Conservation (phyloP, 2,329 filamentous ascomycete genomes). For the Sporothrix pallida region DNA sequence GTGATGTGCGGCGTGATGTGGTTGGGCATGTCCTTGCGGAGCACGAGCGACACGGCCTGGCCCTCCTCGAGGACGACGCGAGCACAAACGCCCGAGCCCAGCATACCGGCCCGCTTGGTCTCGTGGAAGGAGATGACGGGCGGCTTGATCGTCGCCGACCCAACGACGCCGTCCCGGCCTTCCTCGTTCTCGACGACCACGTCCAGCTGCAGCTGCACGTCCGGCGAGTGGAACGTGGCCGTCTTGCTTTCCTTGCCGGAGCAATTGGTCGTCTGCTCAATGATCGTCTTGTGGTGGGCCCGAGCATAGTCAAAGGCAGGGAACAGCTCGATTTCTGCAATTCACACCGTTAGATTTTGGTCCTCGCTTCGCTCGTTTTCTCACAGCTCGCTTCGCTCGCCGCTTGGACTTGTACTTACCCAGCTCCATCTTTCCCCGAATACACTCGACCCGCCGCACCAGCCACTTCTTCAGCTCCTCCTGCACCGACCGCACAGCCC, state of each 20-base stretch:
- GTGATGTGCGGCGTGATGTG: conserved; percentile 65
- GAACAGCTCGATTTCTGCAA: conserved; percentile 69
- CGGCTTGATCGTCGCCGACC: conserved; percentile 41
- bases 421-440: conserved; percentile 68
- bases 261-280: conserved; percentile 54
- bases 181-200: conserved; percentile 58
- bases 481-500: conserved; percentile 60
- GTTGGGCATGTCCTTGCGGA: conserved; percentile 65
- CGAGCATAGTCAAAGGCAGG: conserved; percentile 74
- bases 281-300: conserved; percentile 64
- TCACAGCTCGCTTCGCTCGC: neutral
- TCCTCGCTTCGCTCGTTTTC: neutral
- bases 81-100: conserved; percentile 68
- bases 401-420: conserved; percentile 46
- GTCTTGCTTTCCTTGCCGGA: conserved; percentile 58
- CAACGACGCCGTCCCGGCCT: conserved; percentile 63
- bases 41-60: conserved; percentile 71
- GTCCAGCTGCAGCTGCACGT: conserved; percentile 68
- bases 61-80: conserved; percentile 66
- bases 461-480: conserved; percentile 73
- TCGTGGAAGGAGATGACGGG: conserved; percentile 63
- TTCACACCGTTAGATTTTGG: neutral
- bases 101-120: conserved; percentile 56
- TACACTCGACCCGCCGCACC: conserved; percentile 73
- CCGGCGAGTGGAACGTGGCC: conserved; percentile 65